Percentiles rank a stretch among this genome's conserved stretches.
phyloP scores from a whole-genome alignment of 352 stramenopile genomes.

The Phytophthora colocasiae region DNA sequence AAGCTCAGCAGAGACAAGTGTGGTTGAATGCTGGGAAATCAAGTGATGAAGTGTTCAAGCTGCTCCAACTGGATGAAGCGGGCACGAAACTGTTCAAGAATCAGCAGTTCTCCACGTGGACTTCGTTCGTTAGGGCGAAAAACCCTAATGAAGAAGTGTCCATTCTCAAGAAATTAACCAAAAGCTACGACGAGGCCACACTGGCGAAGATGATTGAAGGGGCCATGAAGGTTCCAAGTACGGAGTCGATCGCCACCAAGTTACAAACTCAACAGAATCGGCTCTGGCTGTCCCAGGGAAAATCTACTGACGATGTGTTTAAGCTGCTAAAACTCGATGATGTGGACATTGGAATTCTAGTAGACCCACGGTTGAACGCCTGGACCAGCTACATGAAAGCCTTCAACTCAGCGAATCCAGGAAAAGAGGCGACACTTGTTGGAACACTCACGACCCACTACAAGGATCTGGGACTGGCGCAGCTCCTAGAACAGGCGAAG shows the following conservation, averaged over 20 bases:
- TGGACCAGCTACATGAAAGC: too few relatives aligned
- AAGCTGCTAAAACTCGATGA: too few relatives aligned
- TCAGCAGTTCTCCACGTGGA: neutral
- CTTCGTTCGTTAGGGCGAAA: neutral
- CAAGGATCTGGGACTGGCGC: too few relatives aligned
- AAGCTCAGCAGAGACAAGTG: conserved; percentile 1
- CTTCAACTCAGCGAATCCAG: too few relatives aligned
- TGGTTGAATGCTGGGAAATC: neutral
- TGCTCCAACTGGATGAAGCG: neutral
- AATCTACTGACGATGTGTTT: too few relatives aligned
- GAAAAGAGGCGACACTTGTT: too few relatives aligned
- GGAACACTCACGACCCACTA: too few relatives aligned
- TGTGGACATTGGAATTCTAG: too few relatives aligned
- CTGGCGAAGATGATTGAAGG: neutral
- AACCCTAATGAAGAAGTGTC: neutral
- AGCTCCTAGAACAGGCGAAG: too few relatives aligned
- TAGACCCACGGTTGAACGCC: too few relatives aligned
- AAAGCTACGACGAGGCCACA: neutral
- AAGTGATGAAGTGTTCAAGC: conserved; percentile 2
- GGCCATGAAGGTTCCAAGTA: neutral
- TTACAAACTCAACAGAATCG: neutral
- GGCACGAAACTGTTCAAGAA: conserved; percentile 1
- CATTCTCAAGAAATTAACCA: neutral
- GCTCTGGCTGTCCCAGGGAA: neutral
- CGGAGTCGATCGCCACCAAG: neutral